Evolutionary conservation across 805 yeast genomes (phyloP), one percentile per base, ranked within the genome.

Genomic region (Nakazawaea sp.): DNA sequence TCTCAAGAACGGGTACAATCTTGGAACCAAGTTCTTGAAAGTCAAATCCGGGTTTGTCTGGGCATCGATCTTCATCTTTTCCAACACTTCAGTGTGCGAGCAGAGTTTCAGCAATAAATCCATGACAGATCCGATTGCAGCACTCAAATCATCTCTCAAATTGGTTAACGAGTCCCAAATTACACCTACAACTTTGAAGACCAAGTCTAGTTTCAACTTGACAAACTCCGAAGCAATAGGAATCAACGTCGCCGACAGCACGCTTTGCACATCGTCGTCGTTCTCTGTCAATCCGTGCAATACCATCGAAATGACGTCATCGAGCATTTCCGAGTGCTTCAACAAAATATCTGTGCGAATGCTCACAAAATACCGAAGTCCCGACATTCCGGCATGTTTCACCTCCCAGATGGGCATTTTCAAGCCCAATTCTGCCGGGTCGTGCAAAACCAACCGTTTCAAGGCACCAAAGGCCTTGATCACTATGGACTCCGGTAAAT

Each of bases 231-330:
- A 66, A 2, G 96, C 88, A 32, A 92, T 85, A 3, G 98, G 98
- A 0, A 90, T 69, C 36, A 92, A 63, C 1, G 96, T 87, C 2
- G 95, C 83, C 0, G 98, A 97, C 18, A 96, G 88, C 32, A 90
- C 96, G 7, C 96, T 88, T 56, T 94, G 97, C 18, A 92, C 97
- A 55, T 92, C 99, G 56, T 89, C 97, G 49, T 88, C 95, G 38
- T 77, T 70, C 44, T 78, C 79, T 36, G 64, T 59, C 33, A 92
- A 62, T 3, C 97, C 96, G 58, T 84, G 86, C 30, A 92, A 64
- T 1, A 92, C 97, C 72, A 92, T 84, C 30, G 76, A 68, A 3
- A 89, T 79, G 1, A 89, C 88, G 36, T 73, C 72, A 43, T 81
- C 81, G 25, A 92, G 64, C 23, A 79, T 55, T 12, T 75, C 67